Evolutionary conservation across 1,284 basidiomycete genomes (phyloP), one percentile per base, ranked within the genome.

Genomic region (Rhodotorula sp.): DNA sequence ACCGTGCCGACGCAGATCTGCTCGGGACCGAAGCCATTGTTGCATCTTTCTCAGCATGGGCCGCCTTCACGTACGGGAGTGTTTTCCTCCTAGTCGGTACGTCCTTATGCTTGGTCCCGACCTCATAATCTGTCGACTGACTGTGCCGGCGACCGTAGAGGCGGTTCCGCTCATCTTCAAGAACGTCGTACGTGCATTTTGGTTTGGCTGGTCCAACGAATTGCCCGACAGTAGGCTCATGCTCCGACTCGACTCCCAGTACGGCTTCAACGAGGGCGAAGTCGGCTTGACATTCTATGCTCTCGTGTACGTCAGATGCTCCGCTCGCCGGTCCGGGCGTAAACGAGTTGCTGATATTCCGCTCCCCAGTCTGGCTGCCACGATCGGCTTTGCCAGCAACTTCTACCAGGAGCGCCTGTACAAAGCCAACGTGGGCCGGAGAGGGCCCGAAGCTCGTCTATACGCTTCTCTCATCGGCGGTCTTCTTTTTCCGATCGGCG

Each of bases 381-480:
- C 67, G 52, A 31, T 73, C 52, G 75, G 75, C 10, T 71, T 69
- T 65, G 31, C 57, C 39, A 56, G 69, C 7, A 71, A 64, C 31
- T 51, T 68, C 71, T 89, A 87, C 56, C 86, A 86, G 78, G 75
- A 79, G 43, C 54, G 54, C 4, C 64, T 78, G 15, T 78, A 78
- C 52, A 62, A 58, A 12, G 52, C 56, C 15, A 80, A 88, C 70
- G 84, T 87, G 31, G 80, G 82, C 2, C 83, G 76, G 10, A 82
- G 85, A 58, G 90, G 90, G 0, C 88, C 90, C 0, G 91, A 93
- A 81, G 91, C 91, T 0, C 84, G 91, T 16, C 81, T 93, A 20
- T 91, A 89, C 75, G 81, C 83, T 26, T 87, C 89, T 3, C 89
- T 89, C 80, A 79, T 85, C 15, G 90, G 88, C 0, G 89, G 86